Evolutionary conservation across 352 stramenopile species (phyloP), one percentile per base, ranked within the genome.

Genomic region (Globisporangium canariense): DNA sequence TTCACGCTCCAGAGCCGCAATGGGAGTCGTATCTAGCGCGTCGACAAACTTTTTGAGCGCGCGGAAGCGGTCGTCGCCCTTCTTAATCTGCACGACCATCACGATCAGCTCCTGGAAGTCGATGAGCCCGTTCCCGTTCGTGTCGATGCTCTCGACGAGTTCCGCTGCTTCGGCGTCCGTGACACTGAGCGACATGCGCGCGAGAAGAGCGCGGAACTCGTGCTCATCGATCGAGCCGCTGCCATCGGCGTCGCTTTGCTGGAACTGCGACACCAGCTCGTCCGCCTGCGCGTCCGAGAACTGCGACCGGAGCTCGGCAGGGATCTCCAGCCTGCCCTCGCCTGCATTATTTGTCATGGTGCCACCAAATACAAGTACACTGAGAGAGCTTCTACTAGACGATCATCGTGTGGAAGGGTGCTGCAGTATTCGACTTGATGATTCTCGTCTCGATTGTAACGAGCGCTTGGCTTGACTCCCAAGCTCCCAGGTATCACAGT

Each of bases 1-100:
- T 70, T 93, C 84, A 22, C 80, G 75, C 59, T 93, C 79, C 28
- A 91, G 66, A 28, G 88, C 65, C 10, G 77, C 70, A 1, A 91
- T 70, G 2, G 82, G 79, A 6, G 82, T 93, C 60, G 75, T 85
- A 22, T 90, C 74, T 18, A 93, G 71, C 13, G 68, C 58, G 13
- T 85, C 69, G 34, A 89, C 62, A 43, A 91, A 76, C 7, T 72
- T 67, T 20, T 68, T 59, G 14, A 93, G 70, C 40, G 70, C 74
- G 18, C 62, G 36, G 45, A 89, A 83, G 11, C 75, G 73, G 14
- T 60, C 50, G 62, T 91, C 81, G 25, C 81, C 82, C 22, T 76
- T 64, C 47, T 90, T 78, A 55, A 90, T 76, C 28, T 75, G 66
- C 46, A 79, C 68, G 36, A 91, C 74, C 69, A 88, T 81, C 5